Percentiles rank a stretch among this genome's conserved stretches.
These are phyloP conservation scores for Solanum pennellii DNA, from an alignment of 257 asterid species.

Conservation along the genomic window DNA sequence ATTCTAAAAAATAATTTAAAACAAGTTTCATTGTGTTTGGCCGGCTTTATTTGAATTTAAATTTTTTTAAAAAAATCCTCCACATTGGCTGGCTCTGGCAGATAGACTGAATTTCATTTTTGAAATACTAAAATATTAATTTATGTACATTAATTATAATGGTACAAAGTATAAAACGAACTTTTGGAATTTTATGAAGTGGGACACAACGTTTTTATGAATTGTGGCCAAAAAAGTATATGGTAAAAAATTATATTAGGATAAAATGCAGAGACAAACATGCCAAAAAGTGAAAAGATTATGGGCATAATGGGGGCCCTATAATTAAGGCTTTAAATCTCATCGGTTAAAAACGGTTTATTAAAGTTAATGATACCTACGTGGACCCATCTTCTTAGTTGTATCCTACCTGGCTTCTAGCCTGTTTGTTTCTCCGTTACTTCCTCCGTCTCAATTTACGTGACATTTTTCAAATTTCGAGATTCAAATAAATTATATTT, in stretches of 20 bases:
- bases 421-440: not conserved
- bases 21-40: not conserved
- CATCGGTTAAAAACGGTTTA: not conserved
- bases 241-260: not conserved
- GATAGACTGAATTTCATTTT: not conserved
- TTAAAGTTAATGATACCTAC: slow-evolving; percentile 19
- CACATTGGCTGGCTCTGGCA: not conserved
- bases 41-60: not conserved
- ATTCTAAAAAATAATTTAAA: not conserved
- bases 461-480: accelerated
- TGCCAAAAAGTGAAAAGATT: slow-evolving; percentile 8
- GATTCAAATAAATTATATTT: too few relatives aligned
- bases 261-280: slow-evolving; percentile 18
- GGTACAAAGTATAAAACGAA: not conserved
- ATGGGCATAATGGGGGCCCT: not conserved
- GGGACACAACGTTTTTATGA: not conserved
- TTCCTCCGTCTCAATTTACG: too few relatives aligned
- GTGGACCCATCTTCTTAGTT: slow-evolving; percentile 20
- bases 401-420: slow-evolving; percentile 15
- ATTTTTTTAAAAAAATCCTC: not conserved
- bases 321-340: not conserved
- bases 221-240: not conserved
- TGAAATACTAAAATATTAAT: not conserved
- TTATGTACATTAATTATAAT: not conserved
- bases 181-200: not conserved